Percentiles rank a stretch among this genome's conserved stretches.
Evolutionary conservation across 2,329 filamentous ascomycete species (phyloP).

Genomic region (Clarireedia paspali): DNA sequence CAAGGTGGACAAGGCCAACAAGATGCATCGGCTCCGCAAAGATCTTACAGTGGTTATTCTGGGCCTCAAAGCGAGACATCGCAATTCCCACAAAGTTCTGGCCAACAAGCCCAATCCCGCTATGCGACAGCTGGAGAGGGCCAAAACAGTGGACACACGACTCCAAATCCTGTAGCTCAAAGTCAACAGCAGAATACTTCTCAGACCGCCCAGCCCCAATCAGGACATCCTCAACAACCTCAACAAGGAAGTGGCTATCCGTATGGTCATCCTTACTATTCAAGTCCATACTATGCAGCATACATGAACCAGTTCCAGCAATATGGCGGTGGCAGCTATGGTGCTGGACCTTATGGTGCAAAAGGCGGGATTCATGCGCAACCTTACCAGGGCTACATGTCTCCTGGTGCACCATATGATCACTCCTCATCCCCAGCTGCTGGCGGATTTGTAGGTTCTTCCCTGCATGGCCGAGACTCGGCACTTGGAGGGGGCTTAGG

Average conservation of each 20-base stretch:
- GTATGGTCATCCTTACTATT: conserved; percentile 52
- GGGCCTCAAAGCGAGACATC: conserved; percentile 54
- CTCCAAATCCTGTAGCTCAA: conserved; percentile 69
- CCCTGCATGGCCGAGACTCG: conserved; percentile 30
- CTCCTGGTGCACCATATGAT: conserved; percentile 29
- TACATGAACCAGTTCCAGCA: conserved; percentile 48
- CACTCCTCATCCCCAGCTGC: conserved; percentile 29
- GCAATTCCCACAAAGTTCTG: conserved; percentile 69
- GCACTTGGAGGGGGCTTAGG: conserved; percentile 26
- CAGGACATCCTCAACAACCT: conserved; percentile 43
- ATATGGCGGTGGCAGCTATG: conserved; percentile 31
- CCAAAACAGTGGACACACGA: conserved; percentile 83
- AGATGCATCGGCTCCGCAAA: conserved; percentile 63
- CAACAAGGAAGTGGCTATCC: conserved; percentile 40
- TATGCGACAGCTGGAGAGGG: conserved; percentile 57
- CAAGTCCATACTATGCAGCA: conserved; percentile 54
- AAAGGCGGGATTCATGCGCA: conserved; percentile 30
- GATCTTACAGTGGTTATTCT: conserved; percentile 70
- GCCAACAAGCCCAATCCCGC: conserved; percentile 53
- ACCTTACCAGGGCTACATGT: conserved; percentile 30
- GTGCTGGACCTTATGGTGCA: conserved; percentile 27
- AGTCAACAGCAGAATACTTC: conserved; percentile 41
- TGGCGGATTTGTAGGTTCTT: conserved; percentile 25
- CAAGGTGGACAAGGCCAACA: conserved; percentile 57
- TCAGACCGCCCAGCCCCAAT: conserved; percentile 34